Evolutionary conservation across 2,329 filamentous ascomycete species (phyloP).

Genomic region (Xenosphaeropsis pyriputrescens): DNA sequence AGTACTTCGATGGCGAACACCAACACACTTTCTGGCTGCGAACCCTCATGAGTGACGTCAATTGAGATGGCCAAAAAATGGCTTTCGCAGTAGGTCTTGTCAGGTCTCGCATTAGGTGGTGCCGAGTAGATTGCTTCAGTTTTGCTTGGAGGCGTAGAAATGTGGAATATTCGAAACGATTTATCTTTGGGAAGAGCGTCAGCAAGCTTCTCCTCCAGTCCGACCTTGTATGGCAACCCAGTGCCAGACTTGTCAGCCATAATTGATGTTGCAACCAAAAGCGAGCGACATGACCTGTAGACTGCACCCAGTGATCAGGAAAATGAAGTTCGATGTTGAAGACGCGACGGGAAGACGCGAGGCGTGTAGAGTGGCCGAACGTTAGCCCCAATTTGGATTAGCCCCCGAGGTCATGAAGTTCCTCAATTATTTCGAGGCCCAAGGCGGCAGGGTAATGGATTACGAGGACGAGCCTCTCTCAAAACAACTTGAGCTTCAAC

Average conservation of each 20-base stretch:
- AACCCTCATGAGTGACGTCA: slow-evolving; percentile 5
- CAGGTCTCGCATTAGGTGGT: slow-evolving; percentile 53
- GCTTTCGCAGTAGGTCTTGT: slow-evolving; percentile 73
- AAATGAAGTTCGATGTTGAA: too few relatives aligned
- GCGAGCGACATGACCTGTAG: too few relatives aligned
- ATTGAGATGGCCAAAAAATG: slow-evolving; percentile 58
- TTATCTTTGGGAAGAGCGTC: slow-evolving; percentile 33
- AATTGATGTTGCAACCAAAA: too few relatives aligned
- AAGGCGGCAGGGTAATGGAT: background rate
- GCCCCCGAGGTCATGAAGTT: background rate
- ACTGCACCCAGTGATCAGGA: too few relatives aligned
- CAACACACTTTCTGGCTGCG: slow-evolving; percentile 32
- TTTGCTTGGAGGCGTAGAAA: slow-evolving; percentile 69
- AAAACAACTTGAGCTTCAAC: too few relatives aligned
- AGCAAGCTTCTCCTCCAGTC: slow-evolving; percentile 7
- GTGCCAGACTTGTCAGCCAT: too few relatives aligned
- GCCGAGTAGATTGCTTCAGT: slow-evolving; percentile 68
- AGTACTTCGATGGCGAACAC: slow-evolving; percentile 77
- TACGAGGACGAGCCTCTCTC: background rate
- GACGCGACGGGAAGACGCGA: too few relatives aligned
- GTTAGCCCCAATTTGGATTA: too few relatives aligned
- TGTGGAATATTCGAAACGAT: slow-evolving; percentile 62
- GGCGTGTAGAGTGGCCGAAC: too few relatives aligned
- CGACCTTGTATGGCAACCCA: too few relatives aligned
- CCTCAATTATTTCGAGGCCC: background rate